Evolutionary conservation across 495 filamentous ascomycete species (phyloP).

Genomic region (Neurospora cerealis): DNA sequence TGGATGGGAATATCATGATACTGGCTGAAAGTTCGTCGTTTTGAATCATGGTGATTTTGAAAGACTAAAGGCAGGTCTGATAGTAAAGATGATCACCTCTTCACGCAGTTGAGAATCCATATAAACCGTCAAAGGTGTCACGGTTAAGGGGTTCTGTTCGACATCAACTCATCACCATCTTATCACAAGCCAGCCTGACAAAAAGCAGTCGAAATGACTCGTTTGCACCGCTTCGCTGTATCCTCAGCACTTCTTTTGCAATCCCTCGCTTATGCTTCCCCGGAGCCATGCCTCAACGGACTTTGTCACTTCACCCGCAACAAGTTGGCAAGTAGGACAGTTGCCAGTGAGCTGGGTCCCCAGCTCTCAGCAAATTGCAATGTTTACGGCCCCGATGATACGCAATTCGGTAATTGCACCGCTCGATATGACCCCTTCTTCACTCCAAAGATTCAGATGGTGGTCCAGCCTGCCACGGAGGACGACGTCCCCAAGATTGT

Average conservation of each 20-base stretch:
- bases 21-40: neutral
- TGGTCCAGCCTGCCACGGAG: conserved; percentile 39
- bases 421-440: conserved; percentile 33
- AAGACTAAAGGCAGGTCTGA: neutral
- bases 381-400: conserved; percentile 15
- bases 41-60: neutral
- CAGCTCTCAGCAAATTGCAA: neutral
- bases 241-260: neutral
- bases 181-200: neutral
- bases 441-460: conserved; percentile 34
- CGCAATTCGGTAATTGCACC: conserved; percentile 29
- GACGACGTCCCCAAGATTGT: conserved; percentile 43
- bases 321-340: neutral
- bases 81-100: neutral
- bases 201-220: neutral
- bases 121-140: neutral
- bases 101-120: neutral
- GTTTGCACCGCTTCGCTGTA: neutral
- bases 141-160: neutral
- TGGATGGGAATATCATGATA: neutral
- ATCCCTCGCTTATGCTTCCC: neutral
- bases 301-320: neutral
- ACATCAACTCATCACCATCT: neutral
- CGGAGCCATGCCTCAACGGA: neutral
- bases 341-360: neutral